These are phyloP conservation scores for Anacardium occidentale DNA, from an alignment of 345 rosid species.

Conservation along the genomic window DNA sequence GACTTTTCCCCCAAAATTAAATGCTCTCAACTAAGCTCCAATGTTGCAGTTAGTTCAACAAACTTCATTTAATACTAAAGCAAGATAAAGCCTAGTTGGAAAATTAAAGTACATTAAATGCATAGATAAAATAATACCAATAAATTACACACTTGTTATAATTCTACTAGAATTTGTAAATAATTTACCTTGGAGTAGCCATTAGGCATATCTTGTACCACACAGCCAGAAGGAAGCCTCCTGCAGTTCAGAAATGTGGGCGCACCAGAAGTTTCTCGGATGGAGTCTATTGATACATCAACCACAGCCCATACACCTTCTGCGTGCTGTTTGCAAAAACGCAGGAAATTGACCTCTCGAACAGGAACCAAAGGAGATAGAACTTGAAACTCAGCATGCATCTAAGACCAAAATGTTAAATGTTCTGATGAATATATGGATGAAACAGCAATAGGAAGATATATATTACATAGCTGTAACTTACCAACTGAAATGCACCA, in stretches of 20 bases:
- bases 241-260: slow-evolving; percentile 53
- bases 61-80: slow-evolving; percentile 33
- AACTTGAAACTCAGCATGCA: slow-evolving; percentile 90
- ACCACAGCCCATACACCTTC: slow-evolving; percentile 96
- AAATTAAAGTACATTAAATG: slow-evolving; percentile 22
- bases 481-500: slow-evolving; percentile 90
- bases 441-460: neutral
- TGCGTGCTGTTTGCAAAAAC: slow-evolving; percentile 93
- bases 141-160: too few species aligned
- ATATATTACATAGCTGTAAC: slow-evolving; percentile 4
- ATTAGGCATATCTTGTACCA: slow-evolving; percentile 92
- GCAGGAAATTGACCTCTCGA: slow-evolving; percentile 76
- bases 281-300: slow-evolving; percentile 76
- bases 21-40: slow-evolving; percentile 19
- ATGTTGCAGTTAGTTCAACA: slow-evolving; percentile 28
- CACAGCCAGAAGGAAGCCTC: slow-evolving; percentile 97
- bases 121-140: neutral
- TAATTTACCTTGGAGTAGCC: slow-evolving; percentile 83
- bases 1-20: slow-evolving; percentile 24
- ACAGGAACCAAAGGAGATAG: slow-evolving; percentile 94
- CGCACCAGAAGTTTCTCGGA: slow-evolving; percentile 52
- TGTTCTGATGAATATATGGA: neutral
- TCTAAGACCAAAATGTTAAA: slow-evolving; percentile 30
- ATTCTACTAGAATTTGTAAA: neutral
- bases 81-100: slow-evolving; percentile 24